Conservation (phyloP, 805 yeast genomes). For the Clavispora phyllophila region DNA sequence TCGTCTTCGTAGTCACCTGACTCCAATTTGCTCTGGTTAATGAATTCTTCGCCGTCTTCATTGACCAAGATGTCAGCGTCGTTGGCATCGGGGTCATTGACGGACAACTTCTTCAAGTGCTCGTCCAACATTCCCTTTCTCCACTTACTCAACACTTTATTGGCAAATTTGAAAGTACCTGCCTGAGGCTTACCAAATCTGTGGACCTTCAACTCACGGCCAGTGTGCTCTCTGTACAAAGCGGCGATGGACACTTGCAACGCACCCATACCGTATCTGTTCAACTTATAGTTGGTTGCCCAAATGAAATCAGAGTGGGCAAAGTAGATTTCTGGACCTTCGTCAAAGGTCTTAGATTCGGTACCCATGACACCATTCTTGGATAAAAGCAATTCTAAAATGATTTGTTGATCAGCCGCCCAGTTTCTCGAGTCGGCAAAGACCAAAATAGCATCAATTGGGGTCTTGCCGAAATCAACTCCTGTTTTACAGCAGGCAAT, state of each 20-base stretch:
- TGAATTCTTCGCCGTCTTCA: constrained; percentile 41
- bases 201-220: constrained; percentile 70
- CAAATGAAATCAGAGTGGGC: constrained; percentile 91
- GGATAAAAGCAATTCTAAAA: constrained; percentile 72
- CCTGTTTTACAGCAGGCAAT: constrained; percentile 41
- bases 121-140: constrained; percentile 72
- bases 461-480: constrained; percentile 60
- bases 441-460: constrained; percentile 77
- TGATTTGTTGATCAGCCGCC: constrained; percentile 92
- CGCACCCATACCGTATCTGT: constrained; percentile 94
- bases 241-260: constrained; percentile 85
- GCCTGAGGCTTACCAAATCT: constrained; percentile 88
- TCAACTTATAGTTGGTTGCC: constrained; percentile 81
- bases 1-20: constrained; percentile 25
- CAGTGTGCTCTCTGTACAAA: constrained; percentile 77
- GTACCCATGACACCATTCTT: constrained; percentile 85
- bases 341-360: constrained; percentile 58
- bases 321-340: constrained; percentile 79
- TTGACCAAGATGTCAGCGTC: constrained; percentile 40
- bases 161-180: constrained; percentile 81
- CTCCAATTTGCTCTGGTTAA: constrained; percentile 40
- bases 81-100: constrained; percentile 38
- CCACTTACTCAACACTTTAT: constrained; percentile 72
- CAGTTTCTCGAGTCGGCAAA: constrained; percentile 90
- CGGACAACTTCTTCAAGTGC: constrained; percentile 53